These are phyloP conservation scores for Lanmaoa pseudosensibilis DNA, from an alignment of 768 basidiomycete species.

Conservation along the genomic window DNA sequence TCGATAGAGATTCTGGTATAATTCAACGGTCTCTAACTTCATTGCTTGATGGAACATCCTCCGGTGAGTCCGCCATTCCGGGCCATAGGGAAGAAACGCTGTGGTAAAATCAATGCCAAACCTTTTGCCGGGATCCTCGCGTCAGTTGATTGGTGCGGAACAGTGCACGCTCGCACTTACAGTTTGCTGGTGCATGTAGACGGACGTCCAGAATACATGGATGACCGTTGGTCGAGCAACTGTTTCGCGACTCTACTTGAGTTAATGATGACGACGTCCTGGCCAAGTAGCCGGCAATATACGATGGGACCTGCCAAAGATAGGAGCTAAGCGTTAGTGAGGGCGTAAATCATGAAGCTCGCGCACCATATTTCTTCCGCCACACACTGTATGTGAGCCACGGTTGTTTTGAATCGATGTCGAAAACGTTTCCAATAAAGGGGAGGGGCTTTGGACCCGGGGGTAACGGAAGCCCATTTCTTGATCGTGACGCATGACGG, in stretches of 20 bases:
- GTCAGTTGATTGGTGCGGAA: background rate
- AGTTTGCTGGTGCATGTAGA: constrained; percentile 21
- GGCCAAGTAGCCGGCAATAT: constrained; percentile 28
- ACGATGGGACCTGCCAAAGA: constrained; percentile 27
- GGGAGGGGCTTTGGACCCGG: constrained; percentile 27
- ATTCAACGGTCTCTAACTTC: constrained; percentile 19
- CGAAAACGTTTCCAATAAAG: constrained; percentile 25
- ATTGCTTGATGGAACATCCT: constrained; percentile 30
- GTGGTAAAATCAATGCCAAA: constrained; percentile 32
- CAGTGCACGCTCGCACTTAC: constrained; percentile 7
- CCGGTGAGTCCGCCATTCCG: constrained; percentile 30
- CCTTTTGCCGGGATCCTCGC: constrained; percentile 5
- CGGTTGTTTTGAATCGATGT: constrained; percentile 22
- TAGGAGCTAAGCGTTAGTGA: background rate
- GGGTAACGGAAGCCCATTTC: constrained; percentile 14
- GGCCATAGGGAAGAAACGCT: constrained; percentile 30
- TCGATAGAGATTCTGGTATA: constrained; percentile 25
- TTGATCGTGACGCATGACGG: constrained; percentile 8
- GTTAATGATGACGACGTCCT: constrained; percentile 28
- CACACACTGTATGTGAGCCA: constrained; percentile 31
- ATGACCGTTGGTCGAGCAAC: constrained; percentile 32
- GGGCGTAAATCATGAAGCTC: background rate
- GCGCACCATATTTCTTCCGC: constrained; percentile 30
- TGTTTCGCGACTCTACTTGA: constrained; percentile 27
- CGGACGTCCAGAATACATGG: constrained; percentile 31